Conservation (phyloP, 2,329 filamentous ascomycete genomes). For the Hymenoscyphus albidus region DNA sequence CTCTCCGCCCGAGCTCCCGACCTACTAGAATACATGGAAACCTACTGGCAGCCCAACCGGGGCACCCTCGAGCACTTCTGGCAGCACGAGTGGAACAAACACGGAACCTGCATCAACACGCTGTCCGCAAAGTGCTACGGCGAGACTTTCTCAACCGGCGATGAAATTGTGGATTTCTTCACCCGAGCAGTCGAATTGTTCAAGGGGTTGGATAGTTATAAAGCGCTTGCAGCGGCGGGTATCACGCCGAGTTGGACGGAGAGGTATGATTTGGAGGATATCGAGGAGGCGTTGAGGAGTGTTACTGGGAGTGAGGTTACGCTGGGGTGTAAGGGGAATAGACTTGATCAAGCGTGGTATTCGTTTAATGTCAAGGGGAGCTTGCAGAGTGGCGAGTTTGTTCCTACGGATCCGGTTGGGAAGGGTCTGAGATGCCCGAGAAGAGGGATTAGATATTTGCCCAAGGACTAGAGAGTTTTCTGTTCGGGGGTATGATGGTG, state of each 20-base stretch:
- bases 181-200: constrained; percentile 60
- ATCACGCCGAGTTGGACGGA: constrained; percentile 45
- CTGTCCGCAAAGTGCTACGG: constrained; percentile 63
- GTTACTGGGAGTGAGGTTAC: constrained; percentile 45
- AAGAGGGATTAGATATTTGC: constrained; percentile 12
- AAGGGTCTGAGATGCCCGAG: constrained; percentile 13
- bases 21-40: constrained; percentile 60
- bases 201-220: constrained; percentile 51
- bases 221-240: constrained; percentile 46
- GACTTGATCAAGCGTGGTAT: constrained; percentile 50
- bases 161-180: constrained; percentile 66
- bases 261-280: constrained; percentile 41
- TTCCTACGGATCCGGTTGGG: constrained; percentile 16
- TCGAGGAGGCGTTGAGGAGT: constrained; percentile 41
- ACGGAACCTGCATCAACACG: constrained; percentile 68
- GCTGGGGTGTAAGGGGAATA: constrained; percentile 42
- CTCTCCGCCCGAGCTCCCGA: constrained; percentile 35
- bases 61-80: constrained; percentile 59
- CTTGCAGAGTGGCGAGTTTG: constrained; percentile 16
- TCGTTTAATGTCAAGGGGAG: constrained; percentile 16
- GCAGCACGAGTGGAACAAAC: constrained; percentile 73
- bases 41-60: constrained; percentile 65
- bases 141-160: constrained; percentile 22
- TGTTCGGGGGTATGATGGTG: neutral
- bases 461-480: neutral